These are phyloP conservation scores for Withania somnifera DNA, from an alignment of 305 asterid species.

Conservation along the genomic window DNA sequence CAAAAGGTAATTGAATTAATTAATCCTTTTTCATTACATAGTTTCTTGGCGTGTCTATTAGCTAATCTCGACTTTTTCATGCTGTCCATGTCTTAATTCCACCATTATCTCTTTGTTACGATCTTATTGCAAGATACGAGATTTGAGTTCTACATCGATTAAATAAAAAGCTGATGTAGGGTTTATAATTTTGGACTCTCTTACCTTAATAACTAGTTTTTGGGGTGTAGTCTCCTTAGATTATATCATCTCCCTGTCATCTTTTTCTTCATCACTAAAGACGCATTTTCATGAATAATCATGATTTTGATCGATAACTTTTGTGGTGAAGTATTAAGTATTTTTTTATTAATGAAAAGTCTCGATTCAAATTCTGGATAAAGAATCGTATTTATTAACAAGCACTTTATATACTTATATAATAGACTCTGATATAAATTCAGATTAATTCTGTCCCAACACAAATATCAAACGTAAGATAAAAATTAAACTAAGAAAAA, in stretches of 20 bases:
- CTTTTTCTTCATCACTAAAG: slow-evolving; percentile 7
- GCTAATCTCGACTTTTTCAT: slow-evolving; percentile 30
- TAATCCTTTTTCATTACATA: not conserved
- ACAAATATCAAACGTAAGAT: rapidly evolving
- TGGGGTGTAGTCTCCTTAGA: too few relatives aligned
- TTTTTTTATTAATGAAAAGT: rapidly evolving
- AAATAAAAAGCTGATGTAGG: too few relatives aligned
- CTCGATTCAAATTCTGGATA: not conserved
- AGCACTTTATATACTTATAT: not conserved
- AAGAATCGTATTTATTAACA: not conserved
- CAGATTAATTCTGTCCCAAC: rapidly evolving
- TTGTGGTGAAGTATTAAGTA: not conserved
- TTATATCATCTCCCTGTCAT: too few relatives aligned
- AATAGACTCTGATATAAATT: rapidly evolving
- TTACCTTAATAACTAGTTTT: too few relatives aligned
- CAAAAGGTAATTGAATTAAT: not conserved
- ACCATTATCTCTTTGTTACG: not conserved
- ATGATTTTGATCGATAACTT: not conserved
- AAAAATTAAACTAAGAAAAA: not conserved
- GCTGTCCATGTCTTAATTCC: slow-evolving; percentile 11
- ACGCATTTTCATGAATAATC: slow-evolving; percentile 3
- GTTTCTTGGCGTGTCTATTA: slow-evolving; percentile 43
- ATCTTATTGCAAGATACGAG: too few relatives aligned
- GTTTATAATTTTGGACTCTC: too few relatives aligned
- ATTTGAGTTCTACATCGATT: too few relatives aligned